Conservation (phyloP, 2,329 filamentous ascomycete species). For the Aspergillus sp. region DNA sequence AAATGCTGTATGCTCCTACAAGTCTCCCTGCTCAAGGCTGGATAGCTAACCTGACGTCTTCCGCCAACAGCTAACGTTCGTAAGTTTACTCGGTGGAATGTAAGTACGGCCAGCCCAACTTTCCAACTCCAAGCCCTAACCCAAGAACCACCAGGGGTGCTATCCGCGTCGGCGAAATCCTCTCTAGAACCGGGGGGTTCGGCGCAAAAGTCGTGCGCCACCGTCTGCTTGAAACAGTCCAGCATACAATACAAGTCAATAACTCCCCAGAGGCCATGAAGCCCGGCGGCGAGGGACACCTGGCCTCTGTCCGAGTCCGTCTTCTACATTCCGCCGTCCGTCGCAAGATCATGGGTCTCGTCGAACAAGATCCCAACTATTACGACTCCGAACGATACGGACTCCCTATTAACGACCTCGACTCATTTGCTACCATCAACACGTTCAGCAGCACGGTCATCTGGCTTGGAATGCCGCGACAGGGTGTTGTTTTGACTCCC, state of each 20-base stretch:
- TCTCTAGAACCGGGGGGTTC: slow-evolving; percentile 73
- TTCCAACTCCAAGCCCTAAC: background rate
- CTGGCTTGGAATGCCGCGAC: slow-evolving; percentile 67
- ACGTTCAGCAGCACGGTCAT: slow-evolving; percentile 68
- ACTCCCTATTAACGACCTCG: slow-evolving; percentile 72
- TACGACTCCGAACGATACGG: slow-evolving; percentile 61
- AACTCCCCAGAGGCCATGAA: slow-evolving; percentile 62
- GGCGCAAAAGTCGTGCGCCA: slow-evolving; percentile 64
- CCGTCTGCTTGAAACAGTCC: slow-evolving; percentile 69
- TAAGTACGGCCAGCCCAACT: slow-evolving; percentile 9
- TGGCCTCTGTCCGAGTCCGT: slow-evolving; percentile 65
- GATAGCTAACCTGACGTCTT: background rate
- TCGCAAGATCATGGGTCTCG: slow-evolving; percentile 62
- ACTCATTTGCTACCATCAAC: slow-evolving; percentile 68
- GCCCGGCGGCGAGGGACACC: slow-evolving; percentile 66
- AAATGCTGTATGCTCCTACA: slow-evolving; percentile 43
- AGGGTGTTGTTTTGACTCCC: slow-evolving; percentile 64
- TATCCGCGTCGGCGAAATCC: slow-evolving; percentile 69
- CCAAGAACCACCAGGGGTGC: slow-evolving; percentile 50
- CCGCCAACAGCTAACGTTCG: slow-evolving; percentile 23
- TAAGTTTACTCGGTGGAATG: slow-evolving; percentile 29
- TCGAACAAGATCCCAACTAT: slow-evolving; percentile 57
- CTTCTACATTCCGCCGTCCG: slow-evolving; percentile 68
- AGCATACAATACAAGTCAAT: slow-evolving; percentile 72
- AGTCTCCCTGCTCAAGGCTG: background rate